Evolutionary conservation across 768 basidiomycete species (phyloP).

Genomic region (Fistulinella prunicolor): DNA sequence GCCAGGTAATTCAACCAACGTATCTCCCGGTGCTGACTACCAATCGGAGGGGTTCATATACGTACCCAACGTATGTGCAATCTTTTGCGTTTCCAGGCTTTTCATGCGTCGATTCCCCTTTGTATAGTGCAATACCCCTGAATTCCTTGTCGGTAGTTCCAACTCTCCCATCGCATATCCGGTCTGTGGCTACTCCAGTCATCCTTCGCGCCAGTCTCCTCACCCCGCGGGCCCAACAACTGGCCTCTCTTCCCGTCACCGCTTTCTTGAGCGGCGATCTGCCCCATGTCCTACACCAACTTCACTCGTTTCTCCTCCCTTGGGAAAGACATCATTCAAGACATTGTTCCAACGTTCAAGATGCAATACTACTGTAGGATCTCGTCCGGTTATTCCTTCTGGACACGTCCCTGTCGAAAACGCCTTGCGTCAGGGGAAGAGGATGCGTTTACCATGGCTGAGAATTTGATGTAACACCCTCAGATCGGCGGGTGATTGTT

Average conservation of each 20-base stretch:
- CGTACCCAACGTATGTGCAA: constrained; percentile 20
- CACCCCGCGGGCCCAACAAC: background rate
- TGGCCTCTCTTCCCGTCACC: constrained; percentile 8
- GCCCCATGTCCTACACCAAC: constrained; percentile 14
- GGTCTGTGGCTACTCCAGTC: constrained; percentile 29
- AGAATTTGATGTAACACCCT: constrained; percentile 24
- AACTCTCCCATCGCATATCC: constrained; percentile 31
- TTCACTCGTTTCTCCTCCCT: constrained; percentile 12
- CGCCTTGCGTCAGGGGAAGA: constrained; percentile 26
- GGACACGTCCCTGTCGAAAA: constrained; percentile 21
- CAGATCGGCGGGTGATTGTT: constrained; percentile 5
- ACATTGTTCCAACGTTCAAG: constrained; percentile 28
- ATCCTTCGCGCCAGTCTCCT: constrained; percentile 14
- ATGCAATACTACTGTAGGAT: constrained; percentile 17
- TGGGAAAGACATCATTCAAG: constrained; percentile 22
- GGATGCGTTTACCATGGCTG: constrained; percentile 30
- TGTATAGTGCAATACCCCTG: constrained; percentile 24
- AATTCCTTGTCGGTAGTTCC: constrained; percentile 32
- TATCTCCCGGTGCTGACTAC: background rate
- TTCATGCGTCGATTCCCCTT: background rate
- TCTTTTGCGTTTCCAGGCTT: background rate
- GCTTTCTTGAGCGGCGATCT: constrained; percentile 16
- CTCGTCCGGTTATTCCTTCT: constrained; percentile 14
- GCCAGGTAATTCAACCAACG: background rate
- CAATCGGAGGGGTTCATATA: constrained; percentile 29